phyloP scores from a whole-genome alignment of 306 rosid species.

The Hylodesmum podocarpum region DNA sequence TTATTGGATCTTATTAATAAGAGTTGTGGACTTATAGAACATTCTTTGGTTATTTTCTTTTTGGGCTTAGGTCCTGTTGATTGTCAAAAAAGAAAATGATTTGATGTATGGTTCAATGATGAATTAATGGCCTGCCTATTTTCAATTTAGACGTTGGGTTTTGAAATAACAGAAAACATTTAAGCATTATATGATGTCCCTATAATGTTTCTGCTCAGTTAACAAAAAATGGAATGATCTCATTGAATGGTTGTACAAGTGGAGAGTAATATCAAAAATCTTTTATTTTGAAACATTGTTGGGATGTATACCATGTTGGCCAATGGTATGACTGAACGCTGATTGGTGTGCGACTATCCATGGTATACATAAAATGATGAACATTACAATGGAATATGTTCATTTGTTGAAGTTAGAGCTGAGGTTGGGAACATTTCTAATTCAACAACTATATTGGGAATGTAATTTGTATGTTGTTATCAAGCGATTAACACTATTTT shows the following conservation, averaged over 20 bases:
- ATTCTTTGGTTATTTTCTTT: background rate
- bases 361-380: too few relatives aligned
- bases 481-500: background rate
- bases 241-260: background rate
- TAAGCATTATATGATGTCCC: background rate
- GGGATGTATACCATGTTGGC: background rate
- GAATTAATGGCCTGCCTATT: background rate
- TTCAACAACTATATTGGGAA: background rate
- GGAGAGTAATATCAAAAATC: slow-evolving; percentile 3
- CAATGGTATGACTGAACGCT: background rate
- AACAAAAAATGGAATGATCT: background rate
- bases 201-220: background rate
- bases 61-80: too few relatives aligned
- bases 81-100: too few relatives aligned
- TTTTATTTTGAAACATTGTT: background rate
- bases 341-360: too few relatives aligned
- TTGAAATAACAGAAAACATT: background rate
- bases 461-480: background rate
- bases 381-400: background rate
- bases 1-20: background rate
- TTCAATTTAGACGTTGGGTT: background rate
- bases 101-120: background rate
- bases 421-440: background rate
- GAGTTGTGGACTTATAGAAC: background rate
- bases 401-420: background rate